A percentile compares a stretch with the other conserved stretches of the same genome.
Conservation (phyloP, 345 rosid species). For the Tarenaya hassleriana region DNA sequence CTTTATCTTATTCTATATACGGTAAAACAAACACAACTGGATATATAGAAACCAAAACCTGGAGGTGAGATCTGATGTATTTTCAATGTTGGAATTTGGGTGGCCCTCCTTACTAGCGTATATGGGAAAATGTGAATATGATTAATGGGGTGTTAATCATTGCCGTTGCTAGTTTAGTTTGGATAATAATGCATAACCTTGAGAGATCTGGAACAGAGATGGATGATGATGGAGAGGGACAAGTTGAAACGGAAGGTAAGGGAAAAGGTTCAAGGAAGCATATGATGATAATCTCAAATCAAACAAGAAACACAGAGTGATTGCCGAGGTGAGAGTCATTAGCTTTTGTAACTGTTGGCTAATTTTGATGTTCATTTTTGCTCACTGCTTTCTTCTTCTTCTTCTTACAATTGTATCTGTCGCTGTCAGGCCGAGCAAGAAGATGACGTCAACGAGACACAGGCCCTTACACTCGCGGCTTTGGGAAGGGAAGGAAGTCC, state of each 20-base stretch:
- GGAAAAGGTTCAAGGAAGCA: constrained; percentile 33
- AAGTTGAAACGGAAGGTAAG: constrained; percentile 35
- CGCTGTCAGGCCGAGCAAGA: constrained; percentile 52
- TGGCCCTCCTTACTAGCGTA: too few relatives aligned
- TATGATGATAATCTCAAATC: constrained; percentile 41
- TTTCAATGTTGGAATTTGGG: too few relatives aligned
- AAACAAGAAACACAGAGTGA: constrained; percentile 67
- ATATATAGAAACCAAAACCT: too few relatives aligned
- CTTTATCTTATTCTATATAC: background rate
- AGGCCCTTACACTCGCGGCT: too few relatives aligned
- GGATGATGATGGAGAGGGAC: constrained; percentile 37
- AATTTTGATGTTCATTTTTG: constrained; percentile 6
- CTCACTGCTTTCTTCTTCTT: too few relatives aligned
- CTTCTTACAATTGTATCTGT: constrained; percentile 3
- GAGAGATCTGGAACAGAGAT: constrained; percentile 24
- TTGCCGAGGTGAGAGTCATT: constrained; percentile 59
- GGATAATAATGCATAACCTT: background rate
- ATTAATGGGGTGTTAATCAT: too few relatives aligned
- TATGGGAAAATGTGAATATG: too few relatives aligned
- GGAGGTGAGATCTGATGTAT: too few relatives aligned
- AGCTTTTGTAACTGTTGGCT: background rate
- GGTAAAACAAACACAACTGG: too few relatives aligned
- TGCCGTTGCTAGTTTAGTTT: background rate
- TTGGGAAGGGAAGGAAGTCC: too few relatives aligned
- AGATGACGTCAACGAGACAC: constrained; percentile 42